Percentiles rank a stretch among this genome's conserved stretches.
phyloP scores from a whole-genome alignment of 139 green algal species.

The Raphidocelis subcapitata region DNA sequence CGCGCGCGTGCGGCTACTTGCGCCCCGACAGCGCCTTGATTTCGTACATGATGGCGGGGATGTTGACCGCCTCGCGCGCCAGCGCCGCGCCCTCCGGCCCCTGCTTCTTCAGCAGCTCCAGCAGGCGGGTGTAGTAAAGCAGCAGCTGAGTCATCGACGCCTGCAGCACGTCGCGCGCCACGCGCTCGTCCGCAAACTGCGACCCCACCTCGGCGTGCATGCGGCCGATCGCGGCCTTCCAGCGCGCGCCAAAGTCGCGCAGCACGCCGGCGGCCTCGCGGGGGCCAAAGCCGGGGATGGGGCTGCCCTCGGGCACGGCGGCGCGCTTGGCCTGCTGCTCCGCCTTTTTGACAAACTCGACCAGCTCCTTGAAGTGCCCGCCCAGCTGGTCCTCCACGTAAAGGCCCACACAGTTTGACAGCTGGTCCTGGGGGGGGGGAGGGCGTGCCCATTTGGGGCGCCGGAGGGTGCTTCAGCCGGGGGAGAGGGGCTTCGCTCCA shows the following conservation, averaged over 20 bases:
- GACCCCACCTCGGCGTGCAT: constrained; percentile 72
- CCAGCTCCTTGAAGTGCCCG: constrained; percentile 69
- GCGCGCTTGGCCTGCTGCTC: constrained; percentile 56
- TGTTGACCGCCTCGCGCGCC: constrained; percentile 79
- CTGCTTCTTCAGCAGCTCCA: constrained; percentile 87
- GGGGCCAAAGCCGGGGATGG: constrained; percentile 55
- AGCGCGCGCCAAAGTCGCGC: constrained; percentile 53
- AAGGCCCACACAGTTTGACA: constrained; percentile 62
- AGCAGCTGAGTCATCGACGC: constrained; percentile 92
- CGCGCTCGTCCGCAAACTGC: constrained; percentile 39
- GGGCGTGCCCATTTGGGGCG: not conserved
- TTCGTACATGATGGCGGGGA: constrained; percentile 95
- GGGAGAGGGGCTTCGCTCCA: too few relatives aligned
- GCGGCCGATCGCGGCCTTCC: constrained; percentile 75
- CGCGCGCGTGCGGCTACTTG: not conserved
- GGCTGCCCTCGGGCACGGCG: constrained; percentile 54
- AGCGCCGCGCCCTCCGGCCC: constrained; percentile 68
- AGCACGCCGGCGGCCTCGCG: constrained; percentile 41
- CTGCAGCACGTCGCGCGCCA: constrained; percentile 79
- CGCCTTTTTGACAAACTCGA: constrained; percentile 79
- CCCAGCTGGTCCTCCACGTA: constrained; percentile 88
- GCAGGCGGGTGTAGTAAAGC: constrained; percentile 92
- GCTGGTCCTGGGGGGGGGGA: constrained; percentile 57
- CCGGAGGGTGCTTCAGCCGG: too few relatives aligned
- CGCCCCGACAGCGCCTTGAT: constrained; percentile 22